Percentiles rank a stretch among this genome's conserved stretches.
phyloP scores from a whole-genome alignment of 1,139 yeast species.

The Suhomyces bolitotheri region DNA sequence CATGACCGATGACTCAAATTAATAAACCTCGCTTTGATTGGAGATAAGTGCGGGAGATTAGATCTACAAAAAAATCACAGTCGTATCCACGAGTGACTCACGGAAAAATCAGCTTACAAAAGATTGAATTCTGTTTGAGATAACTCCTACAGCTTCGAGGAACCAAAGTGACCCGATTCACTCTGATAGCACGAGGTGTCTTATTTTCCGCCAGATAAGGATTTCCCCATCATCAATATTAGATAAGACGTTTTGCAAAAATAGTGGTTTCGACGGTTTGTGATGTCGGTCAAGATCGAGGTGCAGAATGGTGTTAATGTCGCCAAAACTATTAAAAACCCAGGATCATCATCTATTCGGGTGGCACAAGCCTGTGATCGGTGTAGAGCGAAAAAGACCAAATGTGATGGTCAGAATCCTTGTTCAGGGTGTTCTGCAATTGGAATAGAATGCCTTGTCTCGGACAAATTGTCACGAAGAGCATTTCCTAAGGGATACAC shows the following conservation, averaged over 20 bases:
- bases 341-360: conserved; percentile 56
- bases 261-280: no score
- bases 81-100: no score
- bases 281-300: conserved; percentile 7
- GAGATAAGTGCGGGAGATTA: background rate
- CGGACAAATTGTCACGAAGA: conserved; percentile 45
- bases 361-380: conserved; percentile 88
- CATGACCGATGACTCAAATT: conserved; percentile 9
- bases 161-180: no score
- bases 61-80: background rate
- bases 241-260: no score
- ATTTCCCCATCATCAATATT: no score
- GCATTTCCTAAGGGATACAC: conserved; percentile 33
- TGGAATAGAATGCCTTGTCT: conserved; percentile 47
- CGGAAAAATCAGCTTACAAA: no score
- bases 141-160: no score
- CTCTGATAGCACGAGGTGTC: no score
- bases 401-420: conserved; percentile 68
- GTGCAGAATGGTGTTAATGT: conserved; percentile 15
- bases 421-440: conserved; percentile 46
- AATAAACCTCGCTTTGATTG: conserved; percentile 2
- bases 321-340: conserved; percentile 62
- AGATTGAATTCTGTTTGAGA: no score
- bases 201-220: no score
- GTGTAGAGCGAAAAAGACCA: conserved; percentile 77